Evolutionary conservation across 306 rosid genomes (phyloP).

Genomic region (Prunus persica): DNA sequence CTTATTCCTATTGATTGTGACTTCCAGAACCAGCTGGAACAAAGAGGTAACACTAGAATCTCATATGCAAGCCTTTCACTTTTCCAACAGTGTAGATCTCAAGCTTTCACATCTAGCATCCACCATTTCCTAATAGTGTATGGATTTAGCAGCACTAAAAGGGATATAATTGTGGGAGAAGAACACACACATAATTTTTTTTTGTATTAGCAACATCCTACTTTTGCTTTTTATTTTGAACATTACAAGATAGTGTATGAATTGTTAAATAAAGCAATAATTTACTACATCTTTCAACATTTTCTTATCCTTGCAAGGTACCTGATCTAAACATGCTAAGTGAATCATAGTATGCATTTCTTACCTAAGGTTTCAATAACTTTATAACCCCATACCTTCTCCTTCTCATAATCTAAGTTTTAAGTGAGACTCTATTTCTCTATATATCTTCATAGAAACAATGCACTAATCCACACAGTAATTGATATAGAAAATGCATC

Average conservation of each 20-base stretch:
- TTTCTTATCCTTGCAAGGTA: background rate
- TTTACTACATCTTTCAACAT: background rate
- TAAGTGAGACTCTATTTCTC: background rate
- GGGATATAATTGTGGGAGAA: slow-evolving; percentile 63
- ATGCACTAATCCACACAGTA: no score
- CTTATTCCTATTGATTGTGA: no score
- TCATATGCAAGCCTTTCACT: no score
- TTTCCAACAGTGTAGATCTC: no score
- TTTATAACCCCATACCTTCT: background rate
- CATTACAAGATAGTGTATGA: background rate
- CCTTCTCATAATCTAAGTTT: background rate
- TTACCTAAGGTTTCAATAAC: background rate
- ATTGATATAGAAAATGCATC: background rate
- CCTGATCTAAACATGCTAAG: background rate
- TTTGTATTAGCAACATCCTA: slow-evolving; percentile 57
- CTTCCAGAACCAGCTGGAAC: no score
- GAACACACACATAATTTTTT: slow-evolving; percentile 38
- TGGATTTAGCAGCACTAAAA: slow-evolving; percentile 57
- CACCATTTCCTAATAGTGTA: slow-evolving; percentile 66
- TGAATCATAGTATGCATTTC: background rate
- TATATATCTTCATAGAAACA: no score
- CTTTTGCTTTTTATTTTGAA: slow-evolving; percentile 32
- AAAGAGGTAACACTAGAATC: no score
- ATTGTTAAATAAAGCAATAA: background rate
- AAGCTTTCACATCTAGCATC: slow-evolving; percentile 55